A percentile compares a stretch with the other conserved stretches of the same genome.
These are phyloP conservation scores for Phialophora macrospora DNA, from an alignment of 2,329 filamentous ascomycete genomes.

Conservation along the genomic window DNA sequence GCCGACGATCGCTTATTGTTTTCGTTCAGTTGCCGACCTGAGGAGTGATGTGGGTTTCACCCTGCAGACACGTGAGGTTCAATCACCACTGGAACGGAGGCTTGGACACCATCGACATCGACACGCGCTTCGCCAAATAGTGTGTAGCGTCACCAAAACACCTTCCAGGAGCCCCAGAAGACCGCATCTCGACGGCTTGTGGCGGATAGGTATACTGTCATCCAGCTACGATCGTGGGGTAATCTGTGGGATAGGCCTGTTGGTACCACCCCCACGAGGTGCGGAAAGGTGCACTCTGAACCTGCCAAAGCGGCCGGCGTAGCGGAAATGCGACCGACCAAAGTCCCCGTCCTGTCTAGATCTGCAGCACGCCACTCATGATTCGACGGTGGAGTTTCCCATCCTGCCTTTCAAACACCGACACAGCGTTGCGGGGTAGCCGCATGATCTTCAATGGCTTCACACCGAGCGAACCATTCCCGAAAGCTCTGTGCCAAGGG, in stretches of 20 bases:
- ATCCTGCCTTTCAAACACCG: constrained; percentile 18
- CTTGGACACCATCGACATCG: background rate
- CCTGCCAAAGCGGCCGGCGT: background rate
- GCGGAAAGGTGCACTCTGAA: background rate
- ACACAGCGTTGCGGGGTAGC: constrained; percentile 17
- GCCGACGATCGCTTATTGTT: background rate
- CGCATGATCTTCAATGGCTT: constrained; percentile 3
- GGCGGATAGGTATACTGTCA: background rate
- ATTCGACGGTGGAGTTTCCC: background rate
- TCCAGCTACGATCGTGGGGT: background rate
- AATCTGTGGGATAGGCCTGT: background rate
- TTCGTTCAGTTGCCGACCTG: constrained; percentile 1
- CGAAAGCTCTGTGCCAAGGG: background rate
- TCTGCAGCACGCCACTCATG: background rate
- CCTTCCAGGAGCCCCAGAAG: background rate
- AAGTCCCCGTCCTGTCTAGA: constrained; percentile 7
- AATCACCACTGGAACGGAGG: background rate
- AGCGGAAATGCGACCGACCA: constrained; percentile 4
- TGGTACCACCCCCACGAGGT: background rate
- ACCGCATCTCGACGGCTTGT: background rate
- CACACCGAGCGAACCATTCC: background rate
- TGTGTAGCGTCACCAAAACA: background rate
- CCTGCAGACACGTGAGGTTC: background rate
- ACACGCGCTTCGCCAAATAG: background rate
- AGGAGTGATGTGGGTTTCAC: background rate